Conservation (phyloP, 768 basidiomycete species). For the Tricholoma sp. region DNA sequence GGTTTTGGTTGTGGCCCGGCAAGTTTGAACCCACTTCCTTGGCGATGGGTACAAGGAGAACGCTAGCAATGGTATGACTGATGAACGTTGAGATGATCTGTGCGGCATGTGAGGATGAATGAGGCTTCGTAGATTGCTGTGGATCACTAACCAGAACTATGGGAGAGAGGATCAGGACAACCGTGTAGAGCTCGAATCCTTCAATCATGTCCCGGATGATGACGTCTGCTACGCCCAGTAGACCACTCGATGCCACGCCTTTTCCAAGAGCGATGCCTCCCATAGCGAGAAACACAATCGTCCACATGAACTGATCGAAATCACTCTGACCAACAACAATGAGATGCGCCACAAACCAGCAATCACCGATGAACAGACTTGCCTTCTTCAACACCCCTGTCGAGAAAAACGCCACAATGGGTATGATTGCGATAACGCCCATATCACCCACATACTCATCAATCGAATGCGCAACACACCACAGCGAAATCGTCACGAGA, state of each 20-base stretch:
- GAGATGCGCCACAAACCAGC: neutral
- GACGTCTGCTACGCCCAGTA: conserved; percentile 73
- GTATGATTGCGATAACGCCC: conserved; percentile 95
- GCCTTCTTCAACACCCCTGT: conserved; percentile 94
- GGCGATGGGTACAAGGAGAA: conserved; percentile 95
- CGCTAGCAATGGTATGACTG: conserved; percentile 95
- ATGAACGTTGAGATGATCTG: conserved; percentile 92
- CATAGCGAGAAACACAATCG: conserved; percentile 95
- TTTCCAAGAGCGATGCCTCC: conserved; percentile 96
- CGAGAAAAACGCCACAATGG: conserved; percentile 90
- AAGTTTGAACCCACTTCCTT: conserved; percentile 82
- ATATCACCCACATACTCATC: conserved; percentile 85
- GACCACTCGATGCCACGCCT: conserved; percentile 85
- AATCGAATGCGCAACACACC: conserved; percentile 84
- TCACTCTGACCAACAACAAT: conserved; percentile 57
- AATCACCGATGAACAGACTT: conserved; percentile 4
- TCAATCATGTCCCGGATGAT: conserved; percentile 55
- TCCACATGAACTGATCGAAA: conserved; percentile 93
- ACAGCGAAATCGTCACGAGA: conserved; percentile 77
- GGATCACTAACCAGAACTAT: conserved; percentile 57
- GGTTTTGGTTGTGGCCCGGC: conserved; percentile 60
- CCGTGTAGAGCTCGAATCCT: conserved; percentile 59
- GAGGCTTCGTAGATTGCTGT: neutral
- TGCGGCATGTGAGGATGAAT: neutral
- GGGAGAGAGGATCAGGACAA: conserved; percentile 66